Base-by-base conservation (phyloP, 805 yeast genomes). In the Barnettozyma salicaria region DNA sequence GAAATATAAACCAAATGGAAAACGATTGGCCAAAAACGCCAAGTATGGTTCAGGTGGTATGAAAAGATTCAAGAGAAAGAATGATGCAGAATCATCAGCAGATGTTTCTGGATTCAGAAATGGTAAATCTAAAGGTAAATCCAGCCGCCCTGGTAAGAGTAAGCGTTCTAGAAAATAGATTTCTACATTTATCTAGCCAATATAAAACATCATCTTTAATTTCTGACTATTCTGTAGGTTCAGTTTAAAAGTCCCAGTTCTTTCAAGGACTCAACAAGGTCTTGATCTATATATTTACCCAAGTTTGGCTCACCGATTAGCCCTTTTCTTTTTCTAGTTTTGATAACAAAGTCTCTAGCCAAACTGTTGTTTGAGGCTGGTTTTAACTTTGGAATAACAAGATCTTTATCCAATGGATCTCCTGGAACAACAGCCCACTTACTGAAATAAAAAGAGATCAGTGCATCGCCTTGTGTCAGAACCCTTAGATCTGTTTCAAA, bases 301-400 rank as follows among this genome's bases (percentile, higher is more conserved):
- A 89, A 53, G 2, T 69, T 67, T 16, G 86, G 85, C 42, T 81
- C 94, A 11, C 80, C 85, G 7, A 76, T 69, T 24, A 90, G 60
- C 0, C 97, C 97, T 55, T 88, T 90, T 49, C 97, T 72, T 49
- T 78, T 76, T 56, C 99, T 70, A 0, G 96, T 87, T 58, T 94
- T 92, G 61, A 86, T 62, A 21, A 87, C 80, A 51, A 88, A 86
- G 59, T 92, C 98, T 40, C 98, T 67, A 1, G 96, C 90, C 40
- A 89, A 61, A 3, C 83, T 77, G 8, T 64, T 64, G 1, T 67
- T 60, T 6, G 81, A 79, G 1, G 92, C 96, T 0, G 96, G 85
- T 47, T 76, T 77, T 55, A 90, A 65, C 28, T 78, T 70, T 5
- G 88, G 87, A 27, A 87, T 69, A 32, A 60, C 63, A 13, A 74